A percentile compares a stretch with the other conserved stretches of the same genome.
Evolutionary conservation across 192 early-diverging fungal species (phyloP).

Genomic region (Physocladia obscura): DNA sequence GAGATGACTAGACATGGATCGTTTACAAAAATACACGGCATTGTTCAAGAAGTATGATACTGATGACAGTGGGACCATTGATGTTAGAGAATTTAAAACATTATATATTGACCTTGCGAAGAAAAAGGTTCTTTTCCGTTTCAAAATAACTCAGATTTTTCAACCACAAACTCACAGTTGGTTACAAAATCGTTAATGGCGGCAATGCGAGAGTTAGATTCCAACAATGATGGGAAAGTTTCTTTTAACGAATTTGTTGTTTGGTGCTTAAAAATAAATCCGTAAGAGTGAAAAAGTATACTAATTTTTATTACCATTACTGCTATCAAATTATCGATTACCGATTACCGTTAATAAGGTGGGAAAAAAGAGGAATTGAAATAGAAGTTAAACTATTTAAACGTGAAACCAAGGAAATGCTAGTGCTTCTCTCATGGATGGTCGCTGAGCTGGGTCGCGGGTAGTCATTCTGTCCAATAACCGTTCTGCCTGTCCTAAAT

Average conservation of each 20-base stretch:
- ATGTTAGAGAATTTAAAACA: conserved; percentile 39
- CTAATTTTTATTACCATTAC: too few relatives aligned
- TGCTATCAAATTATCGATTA: too few relatives aligned
- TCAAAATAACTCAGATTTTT: neutral
- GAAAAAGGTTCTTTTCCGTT: conserved; percentile 1
- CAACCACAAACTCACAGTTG: neutral
- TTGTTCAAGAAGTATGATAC: conserved; percentile 30
- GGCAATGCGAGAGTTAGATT: conserved; percentile 34
- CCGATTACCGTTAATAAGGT: too few relatives aligned
- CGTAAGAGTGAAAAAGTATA: too few relatives aligned
- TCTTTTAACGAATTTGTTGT: conserved; percentile 41
- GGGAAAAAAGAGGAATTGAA: too few relatives aligned
- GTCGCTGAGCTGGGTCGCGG: too few relatives aligned
- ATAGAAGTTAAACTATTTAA: too few relatives aligned
- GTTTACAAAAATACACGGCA: conserved; percentile 8
- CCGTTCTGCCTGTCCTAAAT: too few relatives aligned
- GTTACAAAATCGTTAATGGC: conserved; percentile 35
- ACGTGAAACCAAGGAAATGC: too few relatives aligned
- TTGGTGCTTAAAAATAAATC: conserved; percentile 27
- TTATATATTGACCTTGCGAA: conserved; percentile 36
- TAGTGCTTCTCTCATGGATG: too few relatives aligned
- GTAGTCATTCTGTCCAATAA: too few relatives aligned
- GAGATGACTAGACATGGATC: neutral
- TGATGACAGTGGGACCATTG: conserved; percentile 34
- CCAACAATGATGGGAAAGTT: conserved; percentile 38